phyloP scores from a whole-genome alignment of 2,329 filamentous ascomycete genomes.

The Trichoderma asperellum region DNA sequence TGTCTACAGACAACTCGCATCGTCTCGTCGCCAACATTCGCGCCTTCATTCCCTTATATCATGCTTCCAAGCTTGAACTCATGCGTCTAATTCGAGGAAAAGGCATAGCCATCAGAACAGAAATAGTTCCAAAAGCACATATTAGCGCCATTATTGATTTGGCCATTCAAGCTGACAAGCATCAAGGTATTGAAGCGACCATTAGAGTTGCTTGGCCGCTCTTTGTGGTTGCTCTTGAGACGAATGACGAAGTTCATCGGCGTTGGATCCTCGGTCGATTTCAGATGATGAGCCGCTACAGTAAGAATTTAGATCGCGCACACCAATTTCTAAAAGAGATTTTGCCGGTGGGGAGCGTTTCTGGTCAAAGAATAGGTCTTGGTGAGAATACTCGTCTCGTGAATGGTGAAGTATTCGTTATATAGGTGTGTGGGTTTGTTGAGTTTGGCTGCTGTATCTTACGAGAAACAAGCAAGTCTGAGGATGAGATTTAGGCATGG shows the following conservation, averaged over 20 bases:
- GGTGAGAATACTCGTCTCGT: background rate
- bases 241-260: conserved; percentile 40
- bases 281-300: conserved; percentile 37
- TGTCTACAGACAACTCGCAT: conserved; percentile 36
- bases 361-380: background rate
- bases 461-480: background rate
- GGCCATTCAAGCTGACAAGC: conserved; percentile 40
- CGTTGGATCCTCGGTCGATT: conserved; percentile 43
- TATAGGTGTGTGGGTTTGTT: background rate
- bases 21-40: conserved; percentile 43
- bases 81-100: conserved; percentile 26
- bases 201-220: conserved; percentile 42
- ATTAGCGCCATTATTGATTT: conserved; percentile 43
- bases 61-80: conserved; percentile 41
- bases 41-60: conserved; percentile 42
- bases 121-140: conserved; percentile 30
- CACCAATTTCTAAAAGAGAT: conserved; percentile 36
- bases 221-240: conserved; percentile 44
- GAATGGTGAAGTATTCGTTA: conserved; percentile 21
- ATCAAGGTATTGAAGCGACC: conserved; percentile 41
- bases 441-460: background rate
- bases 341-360: conserved; percentile 32
- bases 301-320: conserved; percentile 41
- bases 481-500: background rate
- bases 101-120: conserved; percentile 24